These are phyloP conservation scores for Diplodia sapinea DNA, from an alignment of 2,329 filamentous ascomycete species.

Conservation along the genomic window DNA sequence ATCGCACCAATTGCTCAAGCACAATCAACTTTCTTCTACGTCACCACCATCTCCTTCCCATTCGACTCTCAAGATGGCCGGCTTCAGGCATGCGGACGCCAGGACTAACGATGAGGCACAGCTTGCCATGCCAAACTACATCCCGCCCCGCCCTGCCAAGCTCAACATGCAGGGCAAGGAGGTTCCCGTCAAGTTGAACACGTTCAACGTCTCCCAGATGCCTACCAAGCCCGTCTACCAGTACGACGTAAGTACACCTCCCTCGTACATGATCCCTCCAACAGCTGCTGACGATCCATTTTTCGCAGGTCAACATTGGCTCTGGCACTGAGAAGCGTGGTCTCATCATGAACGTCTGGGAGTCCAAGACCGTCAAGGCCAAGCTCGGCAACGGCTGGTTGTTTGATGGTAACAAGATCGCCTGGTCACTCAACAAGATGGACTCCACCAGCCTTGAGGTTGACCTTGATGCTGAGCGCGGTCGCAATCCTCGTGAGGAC, in stretches of 20 bases:
- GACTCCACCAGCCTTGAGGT: conserved; percentile 58
- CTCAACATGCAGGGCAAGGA: conserved; percentile 49
- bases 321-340: conserved; percentile 67
- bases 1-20: background rate
- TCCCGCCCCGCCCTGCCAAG: conserved; percentile 46
- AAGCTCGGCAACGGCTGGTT: conserved; percentile 67
- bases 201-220: conserved; percentile 70
- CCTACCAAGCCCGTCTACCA: conserved; percentile 72
- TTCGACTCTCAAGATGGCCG: background rate
- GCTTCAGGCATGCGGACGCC: background rate
- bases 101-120: conserved; percentile 32
- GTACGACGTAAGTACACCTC: conserved; percentile 73
- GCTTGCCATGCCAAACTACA: conserved; percentile 38
- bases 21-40: background rate
- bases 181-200: conserved; percentile 66
- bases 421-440: conserved; percentile 63
- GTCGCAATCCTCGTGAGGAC: conserved; percentile 41
- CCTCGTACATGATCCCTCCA: conserved; percentile 19
- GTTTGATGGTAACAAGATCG: conserved; percentile 82
- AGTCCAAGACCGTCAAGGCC: conserved; percentile 64
- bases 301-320: conserved; percentile 67
- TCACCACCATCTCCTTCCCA: conserved; percentile 1
- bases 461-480: conserved; percentile 73
- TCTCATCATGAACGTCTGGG: conserved; percentile 78
- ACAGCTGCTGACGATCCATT: conserved; percentile 20